A percentile compares a stretch with the other conserved stretches of the same genome.
Conservation (phyloP, 306 rosid genomes). For the Canavalia ensiformis region DNA sequence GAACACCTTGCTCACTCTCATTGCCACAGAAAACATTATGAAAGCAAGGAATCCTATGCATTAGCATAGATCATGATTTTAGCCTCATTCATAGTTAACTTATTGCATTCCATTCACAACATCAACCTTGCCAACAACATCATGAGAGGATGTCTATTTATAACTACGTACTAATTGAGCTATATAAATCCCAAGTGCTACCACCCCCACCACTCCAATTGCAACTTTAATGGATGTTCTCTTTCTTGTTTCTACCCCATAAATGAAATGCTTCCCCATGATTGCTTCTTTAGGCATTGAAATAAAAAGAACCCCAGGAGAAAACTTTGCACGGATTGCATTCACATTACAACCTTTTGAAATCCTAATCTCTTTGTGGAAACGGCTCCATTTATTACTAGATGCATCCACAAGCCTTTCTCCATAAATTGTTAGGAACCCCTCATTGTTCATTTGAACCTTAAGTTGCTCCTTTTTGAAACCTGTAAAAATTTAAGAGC, state of each 20-base stretch:
- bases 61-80: background rate
- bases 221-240: slow-evolving; percentile 44
- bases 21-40: slow-evolving; percentile 26
- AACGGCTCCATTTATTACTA: slow-evolving; percentile 58
- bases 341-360: slow-evolving; percentile 39
- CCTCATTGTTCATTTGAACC: slow-evolving; percentile 21
- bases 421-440: slow-evolving; percentile 54
- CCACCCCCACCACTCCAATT: slow-evolving; percentile 26
- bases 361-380: slow-evolving; percentile 61
- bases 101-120: slow-evolving; percentile 1
- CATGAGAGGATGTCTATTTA: slow-evolving; percentile 5
- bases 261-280: slow-evolving; percentile 8
- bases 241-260: slow-evolving; percentile 33
- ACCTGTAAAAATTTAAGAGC: slow-evolving; percentile 46
- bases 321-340: slow-evolving; percentile 59
- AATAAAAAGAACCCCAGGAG: slow-evolving; percentile 55
- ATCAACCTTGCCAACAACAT: slow-evolving; percentile 1
- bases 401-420: slow-evolving; percentile 52
- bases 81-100: background rate
- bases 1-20: slow-evolving; percentile 18
- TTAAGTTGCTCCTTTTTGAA: slow-evolving; percentile 70
- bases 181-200: slow-evolving; percentile 43
- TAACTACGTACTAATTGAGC: background rate
- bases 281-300: slow-evolving; percentile 51
- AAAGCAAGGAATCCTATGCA: slow-evolving; percentile 29